Conservation (phyloP, 352 stramenopile genomes). For the Phytophthora agathidicida region DNA sequence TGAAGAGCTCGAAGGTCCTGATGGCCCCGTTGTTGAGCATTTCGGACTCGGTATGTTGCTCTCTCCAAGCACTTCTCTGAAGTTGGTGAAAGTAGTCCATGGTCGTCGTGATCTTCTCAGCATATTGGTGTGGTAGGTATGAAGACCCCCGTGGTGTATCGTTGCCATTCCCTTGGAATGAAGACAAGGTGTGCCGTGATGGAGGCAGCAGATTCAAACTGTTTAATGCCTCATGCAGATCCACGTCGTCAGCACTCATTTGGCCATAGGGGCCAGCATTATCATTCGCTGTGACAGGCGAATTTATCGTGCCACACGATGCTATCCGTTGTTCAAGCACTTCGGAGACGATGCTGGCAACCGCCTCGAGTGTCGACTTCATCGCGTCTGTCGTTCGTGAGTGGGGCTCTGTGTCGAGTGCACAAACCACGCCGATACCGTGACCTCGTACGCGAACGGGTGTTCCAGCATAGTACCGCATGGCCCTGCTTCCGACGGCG, state of each 20-base stretch:
- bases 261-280: neutral
- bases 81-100: constrained; percentile 74
- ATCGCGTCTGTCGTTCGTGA: constrained; percentile 54
- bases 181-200: constrained; percentile 15
- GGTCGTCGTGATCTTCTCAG: constrained; percentile 58
- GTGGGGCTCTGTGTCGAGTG: constrained; percentile 63
- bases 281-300: neutral
- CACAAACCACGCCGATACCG: constrained; percentile 71
- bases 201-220: constrained; percentile 34
- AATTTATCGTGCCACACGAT: constrained; percentile 15
- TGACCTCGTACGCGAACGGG: constrained; percentile 62
- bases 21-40: constrained; percentile 32
- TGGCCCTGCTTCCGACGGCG: constrained; percentile 38
- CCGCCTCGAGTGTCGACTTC: constrained; percentile 73
- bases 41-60: constrained; percentile 11
- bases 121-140: constrained; percentile 55
- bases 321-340: constrained; percentile 75
- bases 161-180: constrained; percentile 2
- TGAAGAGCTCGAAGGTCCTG: constrained; percentile 49
- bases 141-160: constrained; percentile 16
- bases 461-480: constrained; percentile 73
- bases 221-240: constrained; percentile 39
- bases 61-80: constrained; percentile 59
- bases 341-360: constrained; percentile 84
- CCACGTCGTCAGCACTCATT: constrained; percentile 17